Base-by-base conservation (phyloP, 2,329 filamentous ascomycete genomes). In the Scytalidium lignicola region DNA sequence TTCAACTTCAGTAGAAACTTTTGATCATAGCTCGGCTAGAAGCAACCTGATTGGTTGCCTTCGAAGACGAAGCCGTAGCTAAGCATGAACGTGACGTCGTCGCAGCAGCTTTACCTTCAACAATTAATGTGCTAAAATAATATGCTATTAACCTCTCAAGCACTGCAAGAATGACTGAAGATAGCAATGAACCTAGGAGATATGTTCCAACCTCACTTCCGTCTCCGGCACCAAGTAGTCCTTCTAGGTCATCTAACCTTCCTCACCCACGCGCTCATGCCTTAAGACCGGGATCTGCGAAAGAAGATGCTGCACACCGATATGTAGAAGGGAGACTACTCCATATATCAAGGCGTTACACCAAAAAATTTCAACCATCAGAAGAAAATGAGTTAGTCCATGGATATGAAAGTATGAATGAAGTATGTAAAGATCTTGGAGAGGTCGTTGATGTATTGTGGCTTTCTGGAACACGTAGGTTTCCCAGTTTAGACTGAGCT, bases 381-480 rank as follows among this genome's bases (percentile, higher is more conserved):
- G 77, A 80, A 50, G 67, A 73, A 12, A 66, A 47, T 6, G 55
- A 54, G 23, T 50, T 10, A 62, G 62, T 63, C 10, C 62, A 62
- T 10, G 70, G 70, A 44, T 86, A 85, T 55, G 70, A 73, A 47
- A 79, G 69, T 46, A 87, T 92, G 64, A 74, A 72, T 44, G 85
- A 91, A 62, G 78, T 90, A 3, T 88, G 82, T 47, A 79, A 73
- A 49, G 90, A 96, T 61, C 67, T 95, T 1, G 86, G 91, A 49
- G 75, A 76, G 5, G 65, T 96, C 12, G 70, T 95, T 15, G 86
- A 95, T 65, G 78, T 95, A 7, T 69, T 96, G 4, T 97, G 92
- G 92, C 78, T 89, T 19, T 89, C 85, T 23, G 89, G 87, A 9
- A 96, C 91, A 19, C 90, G 90, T 90, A 74, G 65, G 88, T 75